phyloP scores from a whole-genome alignment of 208 protist species.

The Phytomonas sp. region DNA sequence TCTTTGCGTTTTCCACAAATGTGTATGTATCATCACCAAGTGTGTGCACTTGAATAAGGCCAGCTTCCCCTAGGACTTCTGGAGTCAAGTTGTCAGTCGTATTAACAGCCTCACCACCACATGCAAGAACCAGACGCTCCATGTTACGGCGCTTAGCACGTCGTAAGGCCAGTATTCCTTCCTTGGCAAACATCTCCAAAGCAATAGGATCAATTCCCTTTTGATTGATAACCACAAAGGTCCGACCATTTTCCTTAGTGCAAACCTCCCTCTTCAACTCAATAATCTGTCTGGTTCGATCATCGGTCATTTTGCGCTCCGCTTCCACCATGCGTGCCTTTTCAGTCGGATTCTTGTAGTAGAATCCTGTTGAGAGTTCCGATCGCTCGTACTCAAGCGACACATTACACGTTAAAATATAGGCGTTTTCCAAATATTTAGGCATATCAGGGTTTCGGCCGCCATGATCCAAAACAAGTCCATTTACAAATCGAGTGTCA shows the following conservation, averaged over 20 bases:
- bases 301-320: constrained; percentile 96
- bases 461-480: constrained; percentile 99
- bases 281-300: constrained; percentile 96
- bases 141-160: constrained; percentile 99
- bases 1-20: constrained; percentile 97
- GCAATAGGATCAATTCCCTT: constrained; percentile 99
- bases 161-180: constrained; percentile 97
- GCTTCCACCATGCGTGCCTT: constrained; percentile 96
- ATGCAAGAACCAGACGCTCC: constrained; percentile 96
- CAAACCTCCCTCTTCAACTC: constrained; percentile 97
- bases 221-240: constrained; percentile 99
- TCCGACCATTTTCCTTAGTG: constrained; percentile 88
- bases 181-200: constrained; percentile 99
- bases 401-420: constrained; percentile 99
- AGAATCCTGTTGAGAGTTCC: constrained; percentile 98
- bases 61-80: constrained; percentile 94
- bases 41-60: constrained; percentile 96
- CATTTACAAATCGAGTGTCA: constrained; percentile 96
- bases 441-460: constrained; percentile 98
- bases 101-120: constrained; percentile 98
- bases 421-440: constrained; percentile 94
- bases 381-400: constrained; percentile 99
- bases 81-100: constrained; percentile 95
- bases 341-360: constrained; percentile 96
- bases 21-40: constrained; percentile 99